These are phyloP conservation scores for Exophiala viscosa DNA, from an alignment of 2,329 filamentous ascomycete genomes.

Conservation along the genomic window DNA sequence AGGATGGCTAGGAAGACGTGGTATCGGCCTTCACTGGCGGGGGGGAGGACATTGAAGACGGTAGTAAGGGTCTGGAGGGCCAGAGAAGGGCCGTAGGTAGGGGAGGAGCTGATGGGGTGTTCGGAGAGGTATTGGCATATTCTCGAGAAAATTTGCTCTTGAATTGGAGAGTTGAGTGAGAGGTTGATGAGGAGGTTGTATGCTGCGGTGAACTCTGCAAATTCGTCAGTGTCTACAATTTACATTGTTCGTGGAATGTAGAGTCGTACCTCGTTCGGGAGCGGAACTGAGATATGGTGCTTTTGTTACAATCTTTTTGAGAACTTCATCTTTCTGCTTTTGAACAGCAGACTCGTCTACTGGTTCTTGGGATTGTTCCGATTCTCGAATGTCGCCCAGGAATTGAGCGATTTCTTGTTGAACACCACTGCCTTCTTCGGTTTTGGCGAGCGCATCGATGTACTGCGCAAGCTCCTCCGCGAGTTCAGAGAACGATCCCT, in stretches of 20 bases:
- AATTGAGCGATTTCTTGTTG: conserved; percentile 66
- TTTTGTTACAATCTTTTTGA: conserved; percentile 83
- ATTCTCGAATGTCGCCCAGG: conserved; percentile 55
- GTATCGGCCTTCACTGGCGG: conserved; percentile 74
- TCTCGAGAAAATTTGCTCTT: conserved; percentile 78
- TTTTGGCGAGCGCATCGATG: conserved; percentile 75
- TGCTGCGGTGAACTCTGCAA: conserved; percentile 79
- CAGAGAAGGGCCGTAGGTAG: conserved; percentile 77
- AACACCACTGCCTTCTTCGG: conserved; percentile 52
- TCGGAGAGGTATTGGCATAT: conserved; percentile 81
- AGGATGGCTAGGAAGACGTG: conserved; percentile 88
- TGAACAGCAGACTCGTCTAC: conserved; percentile 24
- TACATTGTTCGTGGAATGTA: neutral
- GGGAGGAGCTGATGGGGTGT: conserved; percentile 80
- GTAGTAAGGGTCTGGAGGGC: conserved; percentile 89
- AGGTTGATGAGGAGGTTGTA: conserved; percentile 97
- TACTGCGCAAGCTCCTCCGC: conserved; percentile 92
- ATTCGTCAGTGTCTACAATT: conserved; percentile 28
- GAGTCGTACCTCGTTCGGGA: conserved; percentile 70
- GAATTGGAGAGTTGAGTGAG: conserved; percentile 77
- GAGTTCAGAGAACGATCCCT: conserved; percentile 91
- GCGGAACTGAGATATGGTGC: conserved; percentile 74
- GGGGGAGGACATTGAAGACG: conserved; percentile 88
- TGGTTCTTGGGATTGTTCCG: conserved; percentile 51
- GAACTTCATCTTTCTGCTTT: conserved; percentile 72